Conservation (phyloP, 345 rosid genomes). For the Angophora floribunda region DNA sequence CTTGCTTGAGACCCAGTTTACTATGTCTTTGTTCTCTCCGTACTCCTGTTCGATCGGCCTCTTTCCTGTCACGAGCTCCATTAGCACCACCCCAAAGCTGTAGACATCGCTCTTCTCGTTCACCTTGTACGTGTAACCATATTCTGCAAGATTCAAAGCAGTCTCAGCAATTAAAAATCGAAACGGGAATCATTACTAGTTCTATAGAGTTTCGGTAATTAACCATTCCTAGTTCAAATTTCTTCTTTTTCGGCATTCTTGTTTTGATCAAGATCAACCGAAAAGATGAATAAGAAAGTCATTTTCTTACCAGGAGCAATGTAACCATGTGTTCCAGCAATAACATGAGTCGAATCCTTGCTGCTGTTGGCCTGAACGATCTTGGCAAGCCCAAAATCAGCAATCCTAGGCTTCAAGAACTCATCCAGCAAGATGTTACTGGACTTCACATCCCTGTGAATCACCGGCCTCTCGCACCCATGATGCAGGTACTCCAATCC, state of each 20-base stretch:
- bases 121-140: conserved; percentile 7
- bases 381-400: conserved; percentile 15
- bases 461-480: conserved; percentile 18
- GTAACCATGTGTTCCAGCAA: conserved; percentile 11
- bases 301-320: conserved; percentile 9
- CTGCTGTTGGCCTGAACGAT: neutral
- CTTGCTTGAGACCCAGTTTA: conserved; percentile 8
- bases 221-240: neutral
- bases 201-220: neutral
- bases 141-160: neutral
- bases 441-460: conserved; percentile 29
- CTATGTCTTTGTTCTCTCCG: conserved; percentile 6
- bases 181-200: neutral
- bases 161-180: neutral
- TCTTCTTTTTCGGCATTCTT: neutral
- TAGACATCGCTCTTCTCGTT: conserved; percentile 13
- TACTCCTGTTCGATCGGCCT: conserved; percentile 1
- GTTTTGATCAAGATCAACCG: neutral
- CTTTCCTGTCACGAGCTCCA: conserved; percentile 12
- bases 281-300: neutral
- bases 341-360: conserved; percentile 1
- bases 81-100: conserved; percentile 13
- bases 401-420: conserved; percentile 10
- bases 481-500: conserved; percentile 27
- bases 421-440: conserved; percentile 27